phyloP scores from a whole-genome alignment of 1,139 yeast species.

The Candida smagusa region DNA sequence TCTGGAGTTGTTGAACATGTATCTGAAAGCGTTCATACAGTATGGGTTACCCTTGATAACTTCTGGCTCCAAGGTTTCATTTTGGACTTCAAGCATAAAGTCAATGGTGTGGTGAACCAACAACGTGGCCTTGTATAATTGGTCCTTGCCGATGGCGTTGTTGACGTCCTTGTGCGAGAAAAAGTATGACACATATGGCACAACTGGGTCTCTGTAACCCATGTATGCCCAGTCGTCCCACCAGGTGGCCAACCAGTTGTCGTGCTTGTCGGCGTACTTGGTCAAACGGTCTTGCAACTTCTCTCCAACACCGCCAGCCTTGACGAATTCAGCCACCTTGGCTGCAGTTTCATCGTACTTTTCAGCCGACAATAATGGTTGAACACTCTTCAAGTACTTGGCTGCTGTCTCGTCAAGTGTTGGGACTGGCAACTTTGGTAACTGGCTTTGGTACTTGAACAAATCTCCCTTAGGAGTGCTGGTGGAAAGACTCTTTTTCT shows the following conservation, averaged over 20 bases:
- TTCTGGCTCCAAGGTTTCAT: slow-evolving; percentile 71
- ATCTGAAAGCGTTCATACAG: slow-evolving; percentile 90
- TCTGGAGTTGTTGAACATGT: slow-evolving; percentile 89
- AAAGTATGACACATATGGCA: slow-evolving; percentile 90
- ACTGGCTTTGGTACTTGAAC: slow-evolving; percentile 65
- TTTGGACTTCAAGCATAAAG: slow-evolving; percentile 54
- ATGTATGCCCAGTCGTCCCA: slow-evolving; percentile 96
- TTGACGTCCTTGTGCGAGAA: slow-evolving; percentile 73
- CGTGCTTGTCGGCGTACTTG: slow-evolving; percentile 55
- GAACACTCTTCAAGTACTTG: slow-evolving; percentile 68
- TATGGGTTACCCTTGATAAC: slow-evolving; percentile 75
- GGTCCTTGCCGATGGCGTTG: slow-evolving; percentile 61
- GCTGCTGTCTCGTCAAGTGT: slow-evolving; percentile 66
- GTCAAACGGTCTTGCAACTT: slow-evolving; percentile 64
- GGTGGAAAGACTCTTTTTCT: slow-evolving; percentile 23
- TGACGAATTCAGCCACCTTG: slow-evolving; percentile 64
- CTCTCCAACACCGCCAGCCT: slow-evolving; percentile 63
- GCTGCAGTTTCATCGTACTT: slow-evolving; percentile 57
- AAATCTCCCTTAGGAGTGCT: slow-evolving; percentile 60
- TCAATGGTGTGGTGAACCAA: slow-evolving; percentile 53
- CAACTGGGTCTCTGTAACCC: slow-evolving; percentile 88
- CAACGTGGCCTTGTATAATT: slow-evolving; percentile 71
- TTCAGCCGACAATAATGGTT: slow-evolving; percentile 56
- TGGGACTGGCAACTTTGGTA: slow-evolving; percentile 91
- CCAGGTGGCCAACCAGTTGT: slow-evolving; percentile 89